Base-by-base conservation (phyloP, 306 rosid genomes). In the Citrullus amarus region DNA sequence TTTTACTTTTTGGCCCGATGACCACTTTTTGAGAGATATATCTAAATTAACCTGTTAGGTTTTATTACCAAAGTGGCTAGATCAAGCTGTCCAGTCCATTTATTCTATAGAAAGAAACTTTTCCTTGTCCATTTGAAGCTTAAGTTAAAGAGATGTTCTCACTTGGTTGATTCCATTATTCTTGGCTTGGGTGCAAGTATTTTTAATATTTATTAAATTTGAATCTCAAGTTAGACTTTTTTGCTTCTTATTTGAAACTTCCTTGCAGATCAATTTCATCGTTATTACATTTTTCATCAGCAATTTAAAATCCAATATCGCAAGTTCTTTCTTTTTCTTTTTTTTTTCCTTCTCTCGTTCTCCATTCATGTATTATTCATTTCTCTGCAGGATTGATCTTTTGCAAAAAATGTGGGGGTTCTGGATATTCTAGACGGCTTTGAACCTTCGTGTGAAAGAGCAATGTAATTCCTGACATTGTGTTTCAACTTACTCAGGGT, bases 321-420 rank as follows among this genome's bases (percentile, higher is more conserved):
- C 2, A 15, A 13, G 4, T 32, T 32, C 36, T 32, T 32, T 32
- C 36, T 2, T 32, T 32, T 32, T 32, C 2, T 32, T 32, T 32
- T 32, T 3, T 32, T 32, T 32, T 32, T 2, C 36, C 1, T 2
- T 32, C 36, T 32, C 36, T 32, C 36, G 36, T 2, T 32, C 36
- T 32, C 36, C 36, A 32, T 32, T 32, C 36, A 32, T 32, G 36
- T 32, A 32, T 32, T 32, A 32, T 4, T 48, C 2, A n/a, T 34
- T 44, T 61, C 56, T 46, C 25, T 55, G 82, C 82, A 95, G 99
- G 99, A 77, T 89, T 96, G 90, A 84, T 96, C 74, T 77, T 96
- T 51, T 96, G 99, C 96, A 92, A 92, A 95, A 96, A 91, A 80
- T 96, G 99, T 84, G 91, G 90, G 71, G 99, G 99, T 80, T 96